Evolutionary conservation across 2,329 filamentous ascomycete species (phyloP).

Genomic region (Alternaria longipes): DNA sequence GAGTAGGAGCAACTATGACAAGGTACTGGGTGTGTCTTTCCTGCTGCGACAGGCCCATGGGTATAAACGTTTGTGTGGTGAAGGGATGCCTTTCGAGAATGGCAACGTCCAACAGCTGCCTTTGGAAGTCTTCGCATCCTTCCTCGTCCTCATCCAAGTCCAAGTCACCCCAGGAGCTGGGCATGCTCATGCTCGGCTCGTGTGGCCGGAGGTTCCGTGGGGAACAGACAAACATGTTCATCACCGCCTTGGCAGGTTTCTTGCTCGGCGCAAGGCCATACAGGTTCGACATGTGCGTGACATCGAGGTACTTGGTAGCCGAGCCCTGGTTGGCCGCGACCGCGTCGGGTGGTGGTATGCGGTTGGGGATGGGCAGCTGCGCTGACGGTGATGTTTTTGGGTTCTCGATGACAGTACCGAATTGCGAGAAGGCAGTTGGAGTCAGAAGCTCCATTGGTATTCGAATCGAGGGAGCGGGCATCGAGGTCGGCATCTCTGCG

Average conservation of each 20-base stretch:
- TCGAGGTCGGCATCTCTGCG: constrained; percentile 50
- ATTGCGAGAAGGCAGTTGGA: constrained; percentile 74
- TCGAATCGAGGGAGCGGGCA: constrained; percentile 51
- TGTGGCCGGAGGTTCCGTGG: constrained; percentile 65
- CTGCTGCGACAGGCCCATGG: constrained; percentile 67
- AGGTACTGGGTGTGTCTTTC: constrained; percentile 69
- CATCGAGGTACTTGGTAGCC: constrained; percentile 84
- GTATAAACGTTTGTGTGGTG: constrained; percentile 92
- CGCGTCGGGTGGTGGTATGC: constrained; percentile 56
- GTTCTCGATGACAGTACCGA: constrained; percentile 84
- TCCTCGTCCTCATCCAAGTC: constrained; percentile 47
- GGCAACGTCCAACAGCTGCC: constrained; percentile 68
- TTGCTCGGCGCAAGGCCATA: constrained; percentile 73
- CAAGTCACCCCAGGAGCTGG: constrained; percentile 46
- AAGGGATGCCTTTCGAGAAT: constrained; percentile 92
- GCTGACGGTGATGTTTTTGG: constrained; percentile 62
- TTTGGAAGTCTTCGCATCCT: constrained; percentile 29
- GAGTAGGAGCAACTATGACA: constrained; percentile 85
- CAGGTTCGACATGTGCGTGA: constrained; percentile 76
- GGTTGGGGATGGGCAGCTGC: constrained; percentile 58
- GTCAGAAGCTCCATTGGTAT: constrained; percentile 74
- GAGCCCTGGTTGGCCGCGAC: constrained; percentile 83
- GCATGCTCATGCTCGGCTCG: constrained; percentile 48
- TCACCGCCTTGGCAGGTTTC: constrained; percentile 66
- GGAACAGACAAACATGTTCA: constrained; percentile 91